These are phyloP conservation scores for Madurella fahalii DNA, from an alignment of 2,329 filamentous ascomycete genomes.

Conservation along the genomic window DNA sequence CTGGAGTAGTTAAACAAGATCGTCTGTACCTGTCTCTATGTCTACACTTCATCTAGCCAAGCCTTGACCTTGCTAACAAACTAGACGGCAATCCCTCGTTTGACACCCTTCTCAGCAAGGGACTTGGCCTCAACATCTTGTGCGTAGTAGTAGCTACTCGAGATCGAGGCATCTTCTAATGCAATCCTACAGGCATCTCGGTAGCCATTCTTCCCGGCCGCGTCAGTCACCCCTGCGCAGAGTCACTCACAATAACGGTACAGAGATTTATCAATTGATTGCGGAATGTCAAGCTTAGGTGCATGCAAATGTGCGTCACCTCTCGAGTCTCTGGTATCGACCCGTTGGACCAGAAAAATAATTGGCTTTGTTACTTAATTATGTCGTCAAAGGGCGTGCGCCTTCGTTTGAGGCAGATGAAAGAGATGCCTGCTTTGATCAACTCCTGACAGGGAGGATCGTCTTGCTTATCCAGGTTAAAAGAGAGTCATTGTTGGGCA, in stretches of 20 bases:
- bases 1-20: too few species aligned
- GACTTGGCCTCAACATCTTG: slow-evolving; percentile 9
- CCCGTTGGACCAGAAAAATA: too few species aligned
- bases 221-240: slow-evolving; percentile 7
- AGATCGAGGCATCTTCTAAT: slow-evolving; percentile 6
- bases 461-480: too few species aligned
- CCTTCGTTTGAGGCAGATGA: too few species aligned
- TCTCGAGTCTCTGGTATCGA: too few species aligned
- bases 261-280: not conserved
- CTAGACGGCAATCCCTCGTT: slow-evolving; percentile 15
- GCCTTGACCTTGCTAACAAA: slow-evolving; percentile 16
- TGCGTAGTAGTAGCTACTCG: not conserved
- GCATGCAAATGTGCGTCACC: too few species aligned
- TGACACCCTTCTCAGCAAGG: slow-evolving; percentile 9
- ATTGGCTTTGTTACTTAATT: too few species aligned
- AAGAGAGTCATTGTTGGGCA: too few species aligned
- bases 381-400: too few species aligned
- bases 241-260: slow-evolving; percentile 9
- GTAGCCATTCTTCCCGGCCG: not conserved
- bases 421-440: too few species aligned
- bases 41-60: slow-evolving; percentile 13
- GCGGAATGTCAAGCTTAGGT: too few species aligned
- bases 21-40: not conserved
- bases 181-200: not conserved
- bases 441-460: too few species aligned